Conservation (phyloP, 352 stramenopile species). For the Globisporangium cystogenes region DNA sequence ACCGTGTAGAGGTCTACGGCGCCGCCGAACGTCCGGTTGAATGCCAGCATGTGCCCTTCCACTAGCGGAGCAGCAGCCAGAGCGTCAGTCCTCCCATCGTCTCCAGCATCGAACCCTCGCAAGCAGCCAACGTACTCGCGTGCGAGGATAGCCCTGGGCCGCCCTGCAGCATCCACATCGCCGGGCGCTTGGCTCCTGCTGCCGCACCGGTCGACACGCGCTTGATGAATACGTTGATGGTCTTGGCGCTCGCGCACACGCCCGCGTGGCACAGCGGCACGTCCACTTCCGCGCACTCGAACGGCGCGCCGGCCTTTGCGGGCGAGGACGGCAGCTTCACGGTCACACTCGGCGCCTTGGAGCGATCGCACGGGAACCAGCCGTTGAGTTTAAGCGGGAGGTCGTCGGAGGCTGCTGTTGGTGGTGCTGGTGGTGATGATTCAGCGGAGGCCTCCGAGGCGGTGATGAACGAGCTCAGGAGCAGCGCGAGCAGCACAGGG, state of each 20-base stretch:
- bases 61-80: conserved; percentile 12
- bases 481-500: background rate
- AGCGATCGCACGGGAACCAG: conserved; percentile 6
- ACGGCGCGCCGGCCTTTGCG: background rate
- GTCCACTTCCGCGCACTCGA: conserved; percentile 23
- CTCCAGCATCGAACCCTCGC: background rate
- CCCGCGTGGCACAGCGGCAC: conserved; percentile 27
- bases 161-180: conserved; percentile 27
- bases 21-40: conserved; percentile 10
- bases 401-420: background rate
- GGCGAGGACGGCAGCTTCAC: background rate
- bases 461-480: background rate
- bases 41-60: conserved; percentile 18
- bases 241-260: conserved; percentile 15
- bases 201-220: conserved; percentile 6
- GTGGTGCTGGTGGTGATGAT: background rate
- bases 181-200: background rate
- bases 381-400: conserved; percentile 16
- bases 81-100: background rate
- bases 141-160: conserved; percentile 19
- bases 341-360: background rate
- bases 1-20: conserved; percentile 38
- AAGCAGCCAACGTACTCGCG: conserved; percentile 7
- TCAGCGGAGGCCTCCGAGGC: background rate
- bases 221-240: conserved; percentile 25